A percentile compares a stretch with the other conserved stretches of the same genome.
Evolutionary conservation across 108 stramenopile genomes (phyloP).

Genomic region (Nitzschia putrida): DNA sequence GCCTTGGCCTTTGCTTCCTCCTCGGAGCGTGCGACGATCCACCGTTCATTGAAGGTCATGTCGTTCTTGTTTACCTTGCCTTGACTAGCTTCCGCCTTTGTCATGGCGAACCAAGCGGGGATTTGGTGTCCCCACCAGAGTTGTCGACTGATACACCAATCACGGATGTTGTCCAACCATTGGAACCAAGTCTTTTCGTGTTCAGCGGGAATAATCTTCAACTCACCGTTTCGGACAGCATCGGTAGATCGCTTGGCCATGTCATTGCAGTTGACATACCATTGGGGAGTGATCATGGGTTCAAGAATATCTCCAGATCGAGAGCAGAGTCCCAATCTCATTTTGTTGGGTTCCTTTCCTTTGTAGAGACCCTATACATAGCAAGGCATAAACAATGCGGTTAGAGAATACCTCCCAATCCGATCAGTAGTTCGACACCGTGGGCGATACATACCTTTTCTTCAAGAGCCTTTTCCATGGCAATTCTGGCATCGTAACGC

Average conservation of each 20-base stretch:
- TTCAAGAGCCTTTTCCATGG: conserved; percentile 93
- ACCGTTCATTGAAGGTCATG: conserved; percentile 87
- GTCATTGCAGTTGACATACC: conserved; percentile 95
- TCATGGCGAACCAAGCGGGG: conserved; percentile 97
- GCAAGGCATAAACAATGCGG: neutral
- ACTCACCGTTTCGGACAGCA: conserved; percentile 92
- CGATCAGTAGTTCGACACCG: neutral
- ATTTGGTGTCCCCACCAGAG: conserved; percentile 99
- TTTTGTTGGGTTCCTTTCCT: conserved; percentile 95
- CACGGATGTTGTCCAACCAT: conserved; percentile 97
- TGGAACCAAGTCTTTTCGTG: conserved; percentile 96
- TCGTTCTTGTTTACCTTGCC: conserved; percentile 69
- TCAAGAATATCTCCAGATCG: conserved; percentile 98
- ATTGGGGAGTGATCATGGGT: conserved; percentile 99
- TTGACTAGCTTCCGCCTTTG: conserved; percentile 45
- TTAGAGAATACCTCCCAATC: too few relatives aligned
- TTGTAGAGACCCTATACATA: conserved; percentile 75
- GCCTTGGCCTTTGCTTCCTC: conserved; percentile 89
- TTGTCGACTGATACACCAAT: conserved; percentile 98
- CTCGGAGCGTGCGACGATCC: conserved; percentile 94
- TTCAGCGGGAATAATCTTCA: conserved; percentile 91
- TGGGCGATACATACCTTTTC: conserved; percentile 55
- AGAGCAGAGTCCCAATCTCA: conserved; percentile 95
- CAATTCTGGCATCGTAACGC: conserved; percentile 97
- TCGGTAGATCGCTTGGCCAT: conserved; percentile 95